Evolutionary conservation across 768 basidiomycete species (phyloP).

Genomic region (Calocybe cyanea): DNA sequence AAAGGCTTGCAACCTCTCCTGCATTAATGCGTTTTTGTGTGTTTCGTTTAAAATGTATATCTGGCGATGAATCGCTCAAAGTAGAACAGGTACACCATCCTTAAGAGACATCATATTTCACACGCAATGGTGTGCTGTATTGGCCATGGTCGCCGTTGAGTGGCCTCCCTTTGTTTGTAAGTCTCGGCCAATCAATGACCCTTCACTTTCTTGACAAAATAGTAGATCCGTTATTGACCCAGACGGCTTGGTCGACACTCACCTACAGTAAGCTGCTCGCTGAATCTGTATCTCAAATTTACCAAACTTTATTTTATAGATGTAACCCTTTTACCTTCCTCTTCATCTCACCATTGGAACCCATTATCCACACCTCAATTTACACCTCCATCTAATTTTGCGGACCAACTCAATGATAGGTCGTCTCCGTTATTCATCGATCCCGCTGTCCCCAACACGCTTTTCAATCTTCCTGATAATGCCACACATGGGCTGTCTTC

Average conservation of each 20-base stretch:
- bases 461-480: conserved; percentile 67
- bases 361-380: conserved; percentile 55
- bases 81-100: conserved; percentile 75
- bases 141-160: conserved; percentile 91
- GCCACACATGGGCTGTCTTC: conserved; percentile 69
- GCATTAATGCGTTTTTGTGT: conserved; percentile 86
- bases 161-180: conserved; percentile 92
- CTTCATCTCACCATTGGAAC: conserved; percentile 56
- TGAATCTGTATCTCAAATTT: neutral
- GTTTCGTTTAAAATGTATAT: conserved; percentile 24
- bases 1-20: conserved; percentile 78
- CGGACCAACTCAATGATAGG: conserved; percentile 66
- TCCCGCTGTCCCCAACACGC: conserved; percentile 57
- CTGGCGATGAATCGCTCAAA: conserved; percentile 3
- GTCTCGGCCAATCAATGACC: neutral
- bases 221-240: conserved; percentile 83
- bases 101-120: conserved; percentile 90
- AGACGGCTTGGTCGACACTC: conserved; percentile 86
- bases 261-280: conserved; percentile 52
- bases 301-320: conserved; percentile 41
- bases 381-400: conserved; percentile 66
- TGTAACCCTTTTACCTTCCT: conserved; percentile 59
- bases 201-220: neutral
- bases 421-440: conserved; percentile 79
- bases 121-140: conserved; percentile 85